Evolutionary conservation across 805 yeast genomes (phyloP).

Genomic region (Lipomyces starkeyi): DNA sequence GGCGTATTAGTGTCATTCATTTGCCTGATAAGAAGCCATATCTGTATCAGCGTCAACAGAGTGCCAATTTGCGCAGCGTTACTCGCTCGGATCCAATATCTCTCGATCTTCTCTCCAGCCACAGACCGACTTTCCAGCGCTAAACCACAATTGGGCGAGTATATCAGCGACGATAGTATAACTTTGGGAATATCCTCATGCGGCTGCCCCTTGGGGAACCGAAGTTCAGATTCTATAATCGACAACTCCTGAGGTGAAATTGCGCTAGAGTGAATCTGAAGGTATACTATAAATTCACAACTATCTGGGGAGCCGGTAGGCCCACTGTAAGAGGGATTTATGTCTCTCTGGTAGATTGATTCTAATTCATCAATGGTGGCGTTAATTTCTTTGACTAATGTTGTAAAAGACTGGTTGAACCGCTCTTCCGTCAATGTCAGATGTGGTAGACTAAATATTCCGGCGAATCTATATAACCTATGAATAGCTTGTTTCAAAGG

Average conservation of each 20-base stretch:
- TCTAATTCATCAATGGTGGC: slow-evolving; percentile 54
- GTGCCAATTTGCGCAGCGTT: slow-evolving; percentile 48
- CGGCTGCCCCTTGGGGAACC: slow-evolving; percentile 80
- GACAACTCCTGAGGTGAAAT: slow-evolving; percentile 59
- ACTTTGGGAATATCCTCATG: slow-evolving; percentile 63
- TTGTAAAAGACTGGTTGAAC: slow-evolving; percentile 63
- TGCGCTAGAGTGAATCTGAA: slow-evolving; percentile 71
- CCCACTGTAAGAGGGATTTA: slow-evolving; percentile 41
- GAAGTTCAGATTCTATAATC: slow-evolving; percentile 73
- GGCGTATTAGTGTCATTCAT: slow-evolving; percentile 78
- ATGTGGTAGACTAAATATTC: slow-evolving; percentile 44
- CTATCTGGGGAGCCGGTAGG: slow-evolving; percentile 44
- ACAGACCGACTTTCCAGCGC: slow-evolving; percentile 50
- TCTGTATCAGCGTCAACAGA: slow-evolving; percentile 57
- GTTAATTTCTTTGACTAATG: slow-evolving; percentile 61
- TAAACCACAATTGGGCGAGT: slow-evolving; percentile 90
- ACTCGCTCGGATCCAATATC: slow-evolving; percentile 48
- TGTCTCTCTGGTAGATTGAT: slow-evolving; percentile 44
- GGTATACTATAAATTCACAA: slow-evolving; percentile 75
- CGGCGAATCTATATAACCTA: slow-evolving; percentile 35
- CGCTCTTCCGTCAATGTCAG: slow-evolving; percentile 65
- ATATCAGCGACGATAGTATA: slow-evolving; percentile 63
- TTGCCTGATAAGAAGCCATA: slow-evolving; percentile 66
- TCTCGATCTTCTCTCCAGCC: slow-evolving; percentile 65
- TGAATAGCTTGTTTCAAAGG: background rate